Evolutionary conservation across 2,329 filamentous ascomycete species (phyloP), one percentile per base, ranked within the genome.

Genomic region (Fusarium penzigii): DNA sequence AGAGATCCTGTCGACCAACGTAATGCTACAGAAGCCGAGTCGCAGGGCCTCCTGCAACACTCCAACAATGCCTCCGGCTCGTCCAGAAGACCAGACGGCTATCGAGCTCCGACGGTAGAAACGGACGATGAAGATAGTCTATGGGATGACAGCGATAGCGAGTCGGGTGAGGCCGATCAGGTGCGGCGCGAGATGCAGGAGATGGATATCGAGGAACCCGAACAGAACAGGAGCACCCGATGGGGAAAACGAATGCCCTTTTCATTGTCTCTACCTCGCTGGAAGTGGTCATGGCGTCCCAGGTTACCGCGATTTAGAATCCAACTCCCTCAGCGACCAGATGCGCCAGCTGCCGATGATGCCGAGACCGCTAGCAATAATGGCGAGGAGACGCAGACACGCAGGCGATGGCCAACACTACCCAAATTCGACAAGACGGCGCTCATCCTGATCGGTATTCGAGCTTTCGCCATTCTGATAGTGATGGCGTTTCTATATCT

Each of bases 161-260:
- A 75, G 44, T 36, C 32, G 32, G 69, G 71, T 32, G 81, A 89
- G 59, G 84, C 84, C 38, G 84, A 83, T 32, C 84, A 86, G 57
- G 80, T 94, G 63, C 85, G 90, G 57, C 82, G 88, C 60, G 90
- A 94, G 72, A 87, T 97, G 76, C 85, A 95, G 67, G 89, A 97
- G 80, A 86, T 96, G 81, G 91, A 95, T 62, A 84, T 95, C 40
- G 83, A 91, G 64, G 91, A 95, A 61, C 84, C 85, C 29, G 70
- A 74, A 44, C 67, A 71, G 52, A 63, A 73, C 48, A 70, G 73
- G 29, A 69, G 76, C 20, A 77, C 75, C 3, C 67, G 75, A 48
- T 84, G 80, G 77, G 75, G 78, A 46, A 85, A 85, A 68, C 71
- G 79, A 42, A 81, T 84, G 64, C 75, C 76, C 17, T 78, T 81